Conservation (phyloP, 306 rosid species). For the Oemleria cerasiformis region DNA sequence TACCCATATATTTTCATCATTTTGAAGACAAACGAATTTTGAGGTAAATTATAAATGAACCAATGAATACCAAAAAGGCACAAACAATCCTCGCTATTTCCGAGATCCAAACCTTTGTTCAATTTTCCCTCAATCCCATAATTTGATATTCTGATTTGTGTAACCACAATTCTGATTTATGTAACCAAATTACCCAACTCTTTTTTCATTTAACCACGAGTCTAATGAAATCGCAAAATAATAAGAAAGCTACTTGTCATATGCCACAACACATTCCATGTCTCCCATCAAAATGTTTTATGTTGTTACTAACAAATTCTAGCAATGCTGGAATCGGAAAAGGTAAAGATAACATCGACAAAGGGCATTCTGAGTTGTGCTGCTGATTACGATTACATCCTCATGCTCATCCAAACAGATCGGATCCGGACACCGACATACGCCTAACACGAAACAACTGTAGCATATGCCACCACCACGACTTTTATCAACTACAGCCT, state of each 20-base stretch:
- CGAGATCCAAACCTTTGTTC: too few species aligned
- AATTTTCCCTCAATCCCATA: too few species aligned
- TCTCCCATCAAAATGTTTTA: slow-evolving; percentile 15
- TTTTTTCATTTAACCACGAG: not conserved
- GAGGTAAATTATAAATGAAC: too few species aligned
- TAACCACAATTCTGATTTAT: too few species aligned
- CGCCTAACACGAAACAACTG: slow-evolving; percentile 12
- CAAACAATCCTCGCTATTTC: too few species aligned
- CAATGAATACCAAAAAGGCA: too few species aligned
- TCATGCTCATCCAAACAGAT: slow-evolving; percentile 25
- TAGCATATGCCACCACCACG: slow-evolving; percentile 7
- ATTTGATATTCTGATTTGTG: too few species aligned
- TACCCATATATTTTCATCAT: too few species aligned
- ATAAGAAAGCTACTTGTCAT: slow-evolving; percentile 10
- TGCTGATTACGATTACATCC: slow-evolving; percentile 27
- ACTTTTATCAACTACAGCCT: slow-evolving; percentile 14
- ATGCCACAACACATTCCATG: slow-evolving; percentile 16
- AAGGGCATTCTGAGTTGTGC: slow-evolving; percentile 8
- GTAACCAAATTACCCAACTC: not conserved
- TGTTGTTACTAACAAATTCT: slow-evolving; percentile 10
- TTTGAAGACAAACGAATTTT: too few species aligned
- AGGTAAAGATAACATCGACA: slow-evolving; percentile 13
- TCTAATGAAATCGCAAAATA: not conserved
- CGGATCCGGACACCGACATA: slow-evolving; percentile 16
- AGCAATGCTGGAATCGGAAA: slow-evolving; percentile 8